Percentiles rank a stretch among this genome's conserved stretches.
These are phyloP conservation scores for Zymoseptoria passerinii DNA, from an alignment of 2,329 filamentous ascomycete species.

Conservation along the genomic window DNA sequence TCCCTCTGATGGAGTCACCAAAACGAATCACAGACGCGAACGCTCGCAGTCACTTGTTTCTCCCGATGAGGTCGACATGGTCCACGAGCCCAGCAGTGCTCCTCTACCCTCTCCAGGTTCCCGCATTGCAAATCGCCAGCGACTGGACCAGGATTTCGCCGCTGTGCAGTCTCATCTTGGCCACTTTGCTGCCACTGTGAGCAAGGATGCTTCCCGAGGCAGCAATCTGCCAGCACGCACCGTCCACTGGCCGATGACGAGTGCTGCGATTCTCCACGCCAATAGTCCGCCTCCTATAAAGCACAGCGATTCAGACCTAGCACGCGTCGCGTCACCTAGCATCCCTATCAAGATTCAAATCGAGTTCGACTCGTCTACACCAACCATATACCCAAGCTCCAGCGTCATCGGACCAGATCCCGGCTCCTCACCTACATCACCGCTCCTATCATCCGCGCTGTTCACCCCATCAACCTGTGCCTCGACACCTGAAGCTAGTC, in stretches of 20 bases:
- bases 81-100: not conserved
- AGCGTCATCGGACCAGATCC: not conserved
- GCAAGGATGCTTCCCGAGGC: not conserved
- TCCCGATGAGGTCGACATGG: not conserved
- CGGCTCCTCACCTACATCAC: not conserved
- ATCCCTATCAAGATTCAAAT: not conserved
- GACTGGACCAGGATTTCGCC: constrained; percentile 8
- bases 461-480: not conserved
- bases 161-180: constrained; percentile 4
- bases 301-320: not conserved
- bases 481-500: not conserved
- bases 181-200: not conserved
- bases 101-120: constrained; percentile 10
- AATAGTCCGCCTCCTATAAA: not conserved
- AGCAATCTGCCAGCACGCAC: not conserved
- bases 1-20: not conserved
- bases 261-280: not conserved
- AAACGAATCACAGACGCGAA: not conserved
- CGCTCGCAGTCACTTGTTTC: not conserved
- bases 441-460: not conserved
- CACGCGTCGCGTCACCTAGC: not conserved
- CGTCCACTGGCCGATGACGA: not conserved
- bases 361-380: not conserved
- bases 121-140: constrained; percentile 18
- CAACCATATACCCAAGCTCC: not conserved